Evolutionary conservation across 1,284 basidiomycete genomes (phyloP).

Genomic region (Trichosporon sp.): DNA sequence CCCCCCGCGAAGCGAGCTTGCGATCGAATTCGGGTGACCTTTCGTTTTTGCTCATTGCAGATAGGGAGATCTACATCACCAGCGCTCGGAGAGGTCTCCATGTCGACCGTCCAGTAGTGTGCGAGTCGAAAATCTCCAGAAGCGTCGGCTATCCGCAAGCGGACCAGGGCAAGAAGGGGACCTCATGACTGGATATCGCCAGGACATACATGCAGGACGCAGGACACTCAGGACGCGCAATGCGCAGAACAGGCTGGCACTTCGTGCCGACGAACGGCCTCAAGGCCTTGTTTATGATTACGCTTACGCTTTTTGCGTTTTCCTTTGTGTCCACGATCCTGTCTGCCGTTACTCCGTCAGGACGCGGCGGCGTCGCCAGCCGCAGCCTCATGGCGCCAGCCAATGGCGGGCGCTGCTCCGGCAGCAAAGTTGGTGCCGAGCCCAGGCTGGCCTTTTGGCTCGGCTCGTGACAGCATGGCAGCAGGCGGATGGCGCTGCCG

Average conservation of each 20-base stretch:
- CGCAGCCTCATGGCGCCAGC: neutral
- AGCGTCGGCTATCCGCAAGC: neutral
- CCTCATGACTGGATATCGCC: no score
- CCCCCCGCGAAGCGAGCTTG: neutral
- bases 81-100: no score
- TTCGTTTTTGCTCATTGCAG: neutral
- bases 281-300: neutral
- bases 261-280: no score
- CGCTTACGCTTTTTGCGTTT: neutral
- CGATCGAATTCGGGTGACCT: neutral
- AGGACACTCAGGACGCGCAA: no score
- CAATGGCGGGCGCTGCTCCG: neutral
- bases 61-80: neutral
- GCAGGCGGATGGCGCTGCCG: no score
- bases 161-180: neutral
- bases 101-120: neutral
- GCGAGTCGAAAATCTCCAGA: neutral
- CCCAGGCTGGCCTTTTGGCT: neutral
- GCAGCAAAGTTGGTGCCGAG: neutral
- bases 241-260: no score
- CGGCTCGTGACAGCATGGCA: neutral
- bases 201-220: no score
- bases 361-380: neutral
- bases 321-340: neutral
- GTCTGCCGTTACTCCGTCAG: neutral